Conservation (phyloP, 2,329 filamentous ascomycete species). For the Atkinsonella hypoxylon region DNA sequence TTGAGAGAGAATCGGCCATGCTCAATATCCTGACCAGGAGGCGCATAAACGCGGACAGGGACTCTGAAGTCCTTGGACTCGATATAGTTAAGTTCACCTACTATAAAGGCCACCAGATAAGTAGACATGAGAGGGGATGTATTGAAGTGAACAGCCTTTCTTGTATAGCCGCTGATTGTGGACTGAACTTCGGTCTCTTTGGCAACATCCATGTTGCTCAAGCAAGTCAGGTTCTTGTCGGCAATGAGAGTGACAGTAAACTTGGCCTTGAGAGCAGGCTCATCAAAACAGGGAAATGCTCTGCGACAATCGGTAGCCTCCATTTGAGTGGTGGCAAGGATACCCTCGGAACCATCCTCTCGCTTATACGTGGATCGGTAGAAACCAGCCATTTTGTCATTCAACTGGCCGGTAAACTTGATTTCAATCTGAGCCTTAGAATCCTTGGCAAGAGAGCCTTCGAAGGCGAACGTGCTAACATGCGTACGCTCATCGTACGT, state of each 20-base stretch:
- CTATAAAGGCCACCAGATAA: conserved; percentile 86
- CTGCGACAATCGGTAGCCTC: conserved; percentile 88
- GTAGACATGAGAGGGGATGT: conserved; percentile 91
- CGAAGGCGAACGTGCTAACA: conserved; percentile 70
- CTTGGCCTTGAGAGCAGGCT: conserved; percentile 83
- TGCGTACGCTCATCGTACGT: conserved; percentile 70
- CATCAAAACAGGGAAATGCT: conserved; percentile 94
- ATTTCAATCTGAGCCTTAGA: conserved; percentile 55
- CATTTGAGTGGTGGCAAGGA: conserved; percentile 89
- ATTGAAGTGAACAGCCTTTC: conserved; percentile 79
- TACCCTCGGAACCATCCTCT: conserved; percentile 62
- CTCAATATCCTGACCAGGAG: conserved; percentile 78
- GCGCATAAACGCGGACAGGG: conserved; percentile 87
- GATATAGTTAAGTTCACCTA: conserved; percentile 87
- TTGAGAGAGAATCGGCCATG: conserved; percentile 85
- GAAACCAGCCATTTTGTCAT: conserved; percentile 96
- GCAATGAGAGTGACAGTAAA: conserved; percentile 87
- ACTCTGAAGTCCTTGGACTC: conserved; percentile 87
- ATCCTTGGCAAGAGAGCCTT: conserved; percentile 59
- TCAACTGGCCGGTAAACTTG: conserved; percentile 63
- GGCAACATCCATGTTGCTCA: conserved; percentile 94
- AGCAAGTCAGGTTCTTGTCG: conserved; percentile 78
- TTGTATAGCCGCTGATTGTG: conserved; percentile 32
- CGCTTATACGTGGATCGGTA: conserved; percentile 91
- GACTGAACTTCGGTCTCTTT: conserved; percentile 55